Conservation (phyloP, 345 rosid genomes). For the Diplotaxis tenuifolia region DNA sequence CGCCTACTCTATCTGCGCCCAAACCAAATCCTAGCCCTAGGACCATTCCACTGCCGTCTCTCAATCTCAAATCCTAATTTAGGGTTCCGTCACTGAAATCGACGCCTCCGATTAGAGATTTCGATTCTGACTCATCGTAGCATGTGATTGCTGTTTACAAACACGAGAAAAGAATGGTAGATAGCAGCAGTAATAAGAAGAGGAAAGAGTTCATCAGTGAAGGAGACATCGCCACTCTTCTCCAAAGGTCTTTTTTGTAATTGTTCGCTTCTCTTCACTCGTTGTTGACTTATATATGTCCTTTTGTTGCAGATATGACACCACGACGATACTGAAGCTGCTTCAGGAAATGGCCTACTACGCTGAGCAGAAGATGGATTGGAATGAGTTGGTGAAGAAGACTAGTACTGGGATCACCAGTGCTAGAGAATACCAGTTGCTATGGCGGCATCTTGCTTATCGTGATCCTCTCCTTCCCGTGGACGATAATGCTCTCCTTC, state of each 20-base stretch:
- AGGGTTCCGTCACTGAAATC: slow-evolving; percentile 36
- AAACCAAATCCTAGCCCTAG: not conserved
- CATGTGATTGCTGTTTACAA: slow-evolving; percentile 37
- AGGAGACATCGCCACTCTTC: slow-evolving; percentile 60
- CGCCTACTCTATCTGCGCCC: not conserved
- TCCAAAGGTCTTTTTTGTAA: slow-evolving; percentile 53
- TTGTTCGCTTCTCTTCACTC: not conserved
- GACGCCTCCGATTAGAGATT: not conserved
- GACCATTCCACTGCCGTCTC: not conserved
- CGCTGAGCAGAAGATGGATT: slow-evolving; percentile 51
- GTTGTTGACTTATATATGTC: not conserved
- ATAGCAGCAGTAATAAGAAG: slow-evolving; percentile 48
- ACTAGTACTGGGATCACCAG: slow-evolving; percentile 65
- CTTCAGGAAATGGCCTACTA: slow-evolving; percentile 59
- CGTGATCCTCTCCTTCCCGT: slow-evolving; percentile 45
- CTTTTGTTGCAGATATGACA: slow-evolving; percentile 47
- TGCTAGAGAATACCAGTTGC: slow-evolving; percentile 76
- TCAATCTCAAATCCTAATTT: slow-evolving; percentile 38
- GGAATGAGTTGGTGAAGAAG: slow-evolving; percentile 64
- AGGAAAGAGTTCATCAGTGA: slow-evolving; percentile 60
- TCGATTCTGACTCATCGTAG: not conserved
- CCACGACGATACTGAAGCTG: slow-evolving; percentile 53
- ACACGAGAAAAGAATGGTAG: slow-evolving; percentile 42
- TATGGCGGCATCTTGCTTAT: slow-evolving; percentile 96
- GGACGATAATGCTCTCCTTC: slow-evolving; percentile 53